Evolutionary conservation across 306 rosid species (phyloP).

Genomic region (Quercus variabilis): DNA sequence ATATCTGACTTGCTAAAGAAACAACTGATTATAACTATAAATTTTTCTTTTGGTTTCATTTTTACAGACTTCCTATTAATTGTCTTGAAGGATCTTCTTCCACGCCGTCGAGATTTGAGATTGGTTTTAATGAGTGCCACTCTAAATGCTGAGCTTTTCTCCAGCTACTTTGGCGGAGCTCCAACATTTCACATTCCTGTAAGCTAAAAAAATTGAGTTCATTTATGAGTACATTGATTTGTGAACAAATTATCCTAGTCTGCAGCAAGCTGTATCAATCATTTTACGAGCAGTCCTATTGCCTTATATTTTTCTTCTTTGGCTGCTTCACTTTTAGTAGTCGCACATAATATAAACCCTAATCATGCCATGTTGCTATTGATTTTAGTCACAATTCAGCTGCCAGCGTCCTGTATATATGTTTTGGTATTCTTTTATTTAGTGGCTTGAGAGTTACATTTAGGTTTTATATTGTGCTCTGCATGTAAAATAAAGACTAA

Average conservation of each 20-base stretch:
- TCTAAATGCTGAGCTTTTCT: conserved; percentile 60
- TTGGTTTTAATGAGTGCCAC: conserved; percentile 60
- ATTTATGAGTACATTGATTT: neutral
- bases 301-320: neutral
- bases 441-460: neutral
- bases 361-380: neutral
- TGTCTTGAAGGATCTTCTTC: conserved; percentile 56
- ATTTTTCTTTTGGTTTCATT: neutral
- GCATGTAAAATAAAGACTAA: neutral
- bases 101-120: conserved; percentile 50
- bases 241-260: no score
- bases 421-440: neutral
- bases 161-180: conserved; percentile 53
- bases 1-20: conserved; percentile 7
- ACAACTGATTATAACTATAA: neutral
- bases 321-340: neutral
- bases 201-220: conserved; percentile 12
- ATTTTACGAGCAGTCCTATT: neutral
- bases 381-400: neutral
- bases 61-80: conserved; percentile 52
- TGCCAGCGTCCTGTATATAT: neutral
- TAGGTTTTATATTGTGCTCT: neutral
- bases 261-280: no score
- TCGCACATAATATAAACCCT: neutral
- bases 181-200: conserved; percentile 59